Base-by-base conservation (phyloP, 257 asterid species). In the Prunella vulgaris region DNA sequence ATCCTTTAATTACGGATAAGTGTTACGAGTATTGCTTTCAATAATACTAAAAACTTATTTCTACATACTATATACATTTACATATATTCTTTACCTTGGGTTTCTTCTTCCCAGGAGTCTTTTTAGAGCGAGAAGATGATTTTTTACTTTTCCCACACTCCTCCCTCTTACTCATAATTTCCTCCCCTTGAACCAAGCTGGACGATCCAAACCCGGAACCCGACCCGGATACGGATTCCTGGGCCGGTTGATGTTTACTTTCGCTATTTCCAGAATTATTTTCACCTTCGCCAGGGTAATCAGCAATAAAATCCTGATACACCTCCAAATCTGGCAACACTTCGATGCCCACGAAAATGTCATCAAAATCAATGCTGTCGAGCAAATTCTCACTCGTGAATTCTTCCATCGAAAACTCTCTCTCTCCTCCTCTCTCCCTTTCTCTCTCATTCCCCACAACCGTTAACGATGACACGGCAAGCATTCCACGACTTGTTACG, bases 311-410 rank as follows among this genome's bases (percentile, higher is more conserved):
- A 5, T 52, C 49, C 1, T 8, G 24, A 25, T 72, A 56, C 27
- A 27, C 38, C 32, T 72, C 66, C 59, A 63, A 63, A 72, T 72
- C 27, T 5, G 76, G 76, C 30, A 63, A 48, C 7, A 49, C 57
- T 21, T 62, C 64, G 60, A 44, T 28, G 10, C 71, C 76, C 46
- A 54, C 48, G 46, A 72, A 66, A 38, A 72, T 3, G 71, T 53
- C 76, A 42, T 63, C 76, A 9, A 72, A 72, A 72, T 72, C 59
- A 38, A 64, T 72, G 49, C 13, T 10, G 6, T 63, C 71, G 3
- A 63, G 59, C 65, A 63, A 37, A 37, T 25, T 37, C 1, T 9
- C 68, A 15, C 56, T 32, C 33, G 5, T 49, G 20, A 56, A 30
- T n/a, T 40, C 66, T 6, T 7, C 44, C 64, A 35, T 25, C 2